Evolutionary conservation across 2,329 filamentous ascomycete species (phyloP), one percentile per base, ranked within the genome.

Genomic region (Geosmithia morbida): DNA sequence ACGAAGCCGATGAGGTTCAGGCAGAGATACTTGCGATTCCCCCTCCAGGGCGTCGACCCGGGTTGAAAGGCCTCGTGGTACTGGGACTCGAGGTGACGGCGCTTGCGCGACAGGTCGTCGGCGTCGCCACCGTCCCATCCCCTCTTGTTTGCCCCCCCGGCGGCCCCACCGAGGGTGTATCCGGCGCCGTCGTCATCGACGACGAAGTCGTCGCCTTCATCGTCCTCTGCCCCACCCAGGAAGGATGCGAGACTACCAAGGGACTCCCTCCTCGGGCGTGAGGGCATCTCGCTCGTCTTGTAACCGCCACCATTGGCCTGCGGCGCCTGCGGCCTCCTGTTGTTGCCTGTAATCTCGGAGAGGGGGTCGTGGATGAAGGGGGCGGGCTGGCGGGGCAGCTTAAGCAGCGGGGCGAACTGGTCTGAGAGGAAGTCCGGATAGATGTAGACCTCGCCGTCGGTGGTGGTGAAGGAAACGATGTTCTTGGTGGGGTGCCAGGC

Each of bases 151-250:
- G 33, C 33, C 3, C 6, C 33, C 11, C 33, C 33, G 6, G 6
- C 33, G 6, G 33, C 33, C 30, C 67, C 64, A 37, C 71, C 78
- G 41, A 82, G 67, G 1, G 81, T 76, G 63, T 97, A 97, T 41
- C 90, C 92, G 33, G 88, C 90, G 11, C 89, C 89, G 59, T 98
- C 92, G 52, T 98, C 92, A 56, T 98, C 92, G 5, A 88, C 81
- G 2, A 98, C 86, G 60, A 97, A 98, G 52, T 87, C 87, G 40
- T 87, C 84, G 20, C 19, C 41, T 41, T 87, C 85, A 11, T 37
- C 33, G 33, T 37, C 6, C 22, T 71, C 69, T 66, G 81, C 60
- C 1, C 78, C 77, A 18, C 75, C 80, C 2, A 95, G 72, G n/a
- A 94, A 79, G 46, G 88, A 87, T 60, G 92, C 87, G 2, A 94